Base-by-base conservation (phyloP, 257 asterid genomes). In the Jasminum sambac region DNA sequence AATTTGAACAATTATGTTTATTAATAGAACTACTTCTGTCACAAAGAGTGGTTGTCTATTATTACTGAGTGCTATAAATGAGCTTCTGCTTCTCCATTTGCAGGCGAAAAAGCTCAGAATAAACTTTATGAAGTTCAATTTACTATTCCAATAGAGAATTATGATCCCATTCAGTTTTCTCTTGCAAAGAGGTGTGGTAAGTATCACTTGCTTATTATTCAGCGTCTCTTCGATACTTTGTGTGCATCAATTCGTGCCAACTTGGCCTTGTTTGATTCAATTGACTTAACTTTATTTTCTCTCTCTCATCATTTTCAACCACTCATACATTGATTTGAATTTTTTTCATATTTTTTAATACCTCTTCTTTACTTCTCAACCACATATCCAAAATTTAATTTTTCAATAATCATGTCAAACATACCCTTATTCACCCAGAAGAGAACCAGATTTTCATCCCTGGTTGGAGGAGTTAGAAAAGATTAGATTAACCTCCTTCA, bases 111-210 rank as follows among this genome's bases (percentile, higher is more conserved):
- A 64, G 87, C 90, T 82, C 87, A 71, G 23, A 85, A 85, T 75
- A 36, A 73, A 63, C 92, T 96, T 67, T 94, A 87, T 77, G 96
- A 82, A 85, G 93, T 91, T 76, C 87, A 85, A 80, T 79, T 94
- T 75, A 89, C 96, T 67, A 87, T 94, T 67, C 98, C 96, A 8
- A 64, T 94, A 58, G 86, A 87, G 81, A 80, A 84, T 76, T 91
- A 87, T 67, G 91, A 85, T 66, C 96, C 97, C 0, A 43, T 91
- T 77, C 89, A 84, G 77, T 94, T 94, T 76, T 83, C 92, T 62
- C 85, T 94, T 43, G 77, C 91, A 25, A 94, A 91, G 84, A 82
- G 76, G 76, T 94, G 97, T 57, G 95, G 97, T 94, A 82, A 82
- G 85, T 77, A 61, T 76, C 41, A 71, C 68, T 70, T 63, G 63